Percentiles rank a stretch among this genome's conserved stretches.
phyloP scores from a whole-genome alignment of 306 rosid species.

The Cucumis melo region DNA sequence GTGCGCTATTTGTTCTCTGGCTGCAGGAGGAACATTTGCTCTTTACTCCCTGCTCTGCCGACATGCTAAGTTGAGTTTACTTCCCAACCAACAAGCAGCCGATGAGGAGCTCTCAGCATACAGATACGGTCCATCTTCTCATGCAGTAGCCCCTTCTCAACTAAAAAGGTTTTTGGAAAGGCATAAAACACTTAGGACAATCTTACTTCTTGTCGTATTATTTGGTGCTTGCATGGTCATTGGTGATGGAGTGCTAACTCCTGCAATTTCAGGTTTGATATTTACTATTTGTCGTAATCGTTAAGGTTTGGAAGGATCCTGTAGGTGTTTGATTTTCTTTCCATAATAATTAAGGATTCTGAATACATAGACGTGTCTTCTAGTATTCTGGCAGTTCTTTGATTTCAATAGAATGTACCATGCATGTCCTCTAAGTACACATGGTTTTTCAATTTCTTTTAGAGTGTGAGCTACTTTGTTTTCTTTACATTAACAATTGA shows the following conservation, averaged over 20 bases:
- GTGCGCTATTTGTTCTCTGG: conserved; percentile 1
- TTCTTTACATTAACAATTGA: not conserved
- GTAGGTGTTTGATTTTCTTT: not conserved
- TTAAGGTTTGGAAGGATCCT: not conserved
- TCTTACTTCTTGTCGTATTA: conserved; percentile 55
- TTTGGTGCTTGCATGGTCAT: conserved; percentile 87
- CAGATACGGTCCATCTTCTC: conserved; percentile 69
- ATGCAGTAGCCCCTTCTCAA: conserved; percentile 27
- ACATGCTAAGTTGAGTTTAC: conserved; percentile 72
- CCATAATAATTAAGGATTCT: not conserved
- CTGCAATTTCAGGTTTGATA: conserved; percentile 71
- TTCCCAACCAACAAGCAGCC: conserved; percentile 85
- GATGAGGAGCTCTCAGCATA: conserved; percentile 79
- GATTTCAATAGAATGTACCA: not conserved
- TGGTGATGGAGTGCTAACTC: conserved; percentile 85
- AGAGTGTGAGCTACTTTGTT: not conserved
- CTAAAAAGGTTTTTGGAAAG: conserved; percentile 67
- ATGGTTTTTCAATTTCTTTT: not conserved
- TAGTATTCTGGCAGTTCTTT: not conserved
- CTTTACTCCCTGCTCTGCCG: conserved; percentile 79
- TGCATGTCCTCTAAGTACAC: not conserved
- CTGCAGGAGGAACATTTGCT: conserved; percentile 78
- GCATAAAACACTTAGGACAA: conserved; percentile 56
- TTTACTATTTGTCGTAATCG: not conserved
- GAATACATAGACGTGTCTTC: not conserved